phyloP scores from a whole-genome alignment of 2,329 filamentous ascomycete species.

The Trichoderma semiorbis region DNA sequence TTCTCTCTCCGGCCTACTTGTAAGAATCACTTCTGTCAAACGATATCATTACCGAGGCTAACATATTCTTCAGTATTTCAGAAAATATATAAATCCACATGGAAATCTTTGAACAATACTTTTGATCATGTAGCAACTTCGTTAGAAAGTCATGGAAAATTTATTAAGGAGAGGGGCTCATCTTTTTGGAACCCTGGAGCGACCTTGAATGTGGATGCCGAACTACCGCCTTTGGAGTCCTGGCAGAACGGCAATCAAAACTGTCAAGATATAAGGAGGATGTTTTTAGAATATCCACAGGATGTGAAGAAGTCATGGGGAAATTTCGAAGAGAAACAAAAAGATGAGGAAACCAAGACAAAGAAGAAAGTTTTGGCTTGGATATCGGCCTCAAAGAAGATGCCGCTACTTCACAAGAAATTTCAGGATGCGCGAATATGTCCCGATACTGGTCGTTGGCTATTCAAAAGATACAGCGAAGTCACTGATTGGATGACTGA shows the following conservation, averaged over 20 bases:
- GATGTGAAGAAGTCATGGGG: not conserved
- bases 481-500: slow-evolving; percentile 1
- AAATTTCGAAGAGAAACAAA: not conserved
- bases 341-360: not conserved
- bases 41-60: not conserved
- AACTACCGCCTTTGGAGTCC: not conserved
- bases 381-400: slow-evolving; percentile 6
- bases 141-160: not conserved
- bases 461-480: not conserved
- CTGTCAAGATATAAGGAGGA: not conserved
- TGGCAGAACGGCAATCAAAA: not conserved
- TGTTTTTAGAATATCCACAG: not conserved
- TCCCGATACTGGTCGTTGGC: not conserved
- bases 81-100: not conserved
- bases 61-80: not conserved
- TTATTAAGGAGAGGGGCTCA: not conserved
- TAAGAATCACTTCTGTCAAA: not conserved
- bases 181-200: not conserved
- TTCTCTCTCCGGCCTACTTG: not conserved
- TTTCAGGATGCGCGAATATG: not conserved
- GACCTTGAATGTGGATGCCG: not conserved
- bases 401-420: not conserved
- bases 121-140: not conserved
- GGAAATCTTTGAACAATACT: not conserved
- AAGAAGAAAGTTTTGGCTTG: not conserved